Conservation (phyloP, 352 stramenopile genomes). For the Phytophthora palmivora region DNA sequence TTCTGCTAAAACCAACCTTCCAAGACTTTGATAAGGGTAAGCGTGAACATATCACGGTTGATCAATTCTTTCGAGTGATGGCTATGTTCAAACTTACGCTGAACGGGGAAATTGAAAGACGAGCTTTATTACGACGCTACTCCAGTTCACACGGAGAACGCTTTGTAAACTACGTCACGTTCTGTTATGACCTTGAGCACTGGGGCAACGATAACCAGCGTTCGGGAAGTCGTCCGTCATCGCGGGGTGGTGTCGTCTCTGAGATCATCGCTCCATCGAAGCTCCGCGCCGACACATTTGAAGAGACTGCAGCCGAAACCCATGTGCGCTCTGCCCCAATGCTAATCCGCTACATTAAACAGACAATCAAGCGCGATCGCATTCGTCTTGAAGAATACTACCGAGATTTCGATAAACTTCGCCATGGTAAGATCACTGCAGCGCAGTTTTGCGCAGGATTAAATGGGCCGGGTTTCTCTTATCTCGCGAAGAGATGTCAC, state of each 20-base stretch:
- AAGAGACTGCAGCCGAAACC: slow-evolving; percentile 35
- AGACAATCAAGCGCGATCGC: slow-evolving; percentile 80
- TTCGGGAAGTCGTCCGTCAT: slow-evolving; percentile 42
- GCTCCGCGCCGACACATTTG: slow-evolving; percentile 47
- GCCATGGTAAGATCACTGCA: slow-evolving; percentile 76
- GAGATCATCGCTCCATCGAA: slow-evolving; percentile 69
- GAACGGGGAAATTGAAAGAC: slow-evolving; percentile 52
- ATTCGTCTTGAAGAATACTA: slow-evolving; percentile 87
- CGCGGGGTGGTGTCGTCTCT: slow-evolving; percentile 48
- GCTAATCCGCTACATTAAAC: slow-evolving; percentile 83
- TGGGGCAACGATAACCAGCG: slow-evolving; percentile 48
- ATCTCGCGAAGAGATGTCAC: slow-evolving; percentile 59
- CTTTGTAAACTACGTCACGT: slow-evolving; percentile 88
- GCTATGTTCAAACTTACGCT: slow-evolving; percentile 80
- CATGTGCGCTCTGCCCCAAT: slow-evolving; percentile 65
- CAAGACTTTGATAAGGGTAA: slow-evolving; percentile 81
- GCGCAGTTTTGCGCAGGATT: slow-evolving; percentile 74
- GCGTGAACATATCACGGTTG: slow-evolving; percentile 79
- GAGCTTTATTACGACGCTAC: slow-evolving; percentile 74
- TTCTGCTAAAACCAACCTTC: slow-evolving; percentile 84
- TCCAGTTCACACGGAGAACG: slow-evolving; percentile 72
- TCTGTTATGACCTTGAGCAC: slow-evolving; percentile 81
- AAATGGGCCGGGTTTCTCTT: slow-evolving; percentile 60
- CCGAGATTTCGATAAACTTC: slow-evolving; percentile 85
- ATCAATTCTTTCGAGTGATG: slow-evolving; percentile 87